Conservation (phyloP, 2,329 filamentous ascomycete species). For the Fusarium goolgardi region DNA sequence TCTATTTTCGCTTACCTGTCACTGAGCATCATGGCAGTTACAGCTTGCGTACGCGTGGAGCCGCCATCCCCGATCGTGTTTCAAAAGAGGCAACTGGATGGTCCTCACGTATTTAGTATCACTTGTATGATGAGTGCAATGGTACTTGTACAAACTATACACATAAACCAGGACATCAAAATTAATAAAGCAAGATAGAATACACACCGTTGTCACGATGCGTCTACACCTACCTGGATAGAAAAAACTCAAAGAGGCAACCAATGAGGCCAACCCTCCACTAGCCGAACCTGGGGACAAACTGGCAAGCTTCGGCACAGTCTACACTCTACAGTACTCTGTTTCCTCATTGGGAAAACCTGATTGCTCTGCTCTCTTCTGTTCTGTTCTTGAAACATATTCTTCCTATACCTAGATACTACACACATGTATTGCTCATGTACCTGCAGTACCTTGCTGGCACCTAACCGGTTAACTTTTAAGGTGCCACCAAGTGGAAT, state of each 20-base stretch:
- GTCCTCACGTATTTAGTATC: conserved; percentile 1
- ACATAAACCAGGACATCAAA: too few species aligned
- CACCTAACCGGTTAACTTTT: conserved; percentile 40
- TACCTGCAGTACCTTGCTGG: conserved; percentile 43
- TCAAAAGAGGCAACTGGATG: conserved; percentile 17
- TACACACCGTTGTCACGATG: conserved; percentile 35
- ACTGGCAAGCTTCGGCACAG: conserved; percentile 46
- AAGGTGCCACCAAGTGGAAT: conserved; percentile 48
- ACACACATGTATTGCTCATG: conserved; percentile 21
- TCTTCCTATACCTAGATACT: background rate
- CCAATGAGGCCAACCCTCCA: conserved; percentile 36
- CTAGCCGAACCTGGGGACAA: conserved; percentile 34
- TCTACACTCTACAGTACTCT: conserved; percentile 20
- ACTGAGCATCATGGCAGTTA: background rate
- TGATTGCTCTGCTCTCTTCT: conserved; percentile 16
- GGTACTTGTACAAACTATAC: background rate
- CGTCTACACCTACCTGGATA: conserved; percentile 36
- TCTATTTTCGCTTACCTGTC: conserved; percentile 38
- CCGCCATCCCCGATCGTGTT: conserved; percentile 27
- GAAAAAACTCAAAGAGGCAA: conserved; percentile 25
- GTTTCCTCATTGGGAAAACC: conserved; percentile 25
- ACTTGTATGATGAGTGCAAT: background rate
- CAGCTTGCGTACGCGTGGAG: conserved; percentile 12
- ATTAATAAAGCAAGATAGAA: conserved; percentile 3
- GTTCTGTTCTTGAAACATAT: conserved; percentile 5